phyloP scores from a whole-genome alignment of 495 filamentous ascomycete genomes.

The Podospora appendiculata region DNA sequence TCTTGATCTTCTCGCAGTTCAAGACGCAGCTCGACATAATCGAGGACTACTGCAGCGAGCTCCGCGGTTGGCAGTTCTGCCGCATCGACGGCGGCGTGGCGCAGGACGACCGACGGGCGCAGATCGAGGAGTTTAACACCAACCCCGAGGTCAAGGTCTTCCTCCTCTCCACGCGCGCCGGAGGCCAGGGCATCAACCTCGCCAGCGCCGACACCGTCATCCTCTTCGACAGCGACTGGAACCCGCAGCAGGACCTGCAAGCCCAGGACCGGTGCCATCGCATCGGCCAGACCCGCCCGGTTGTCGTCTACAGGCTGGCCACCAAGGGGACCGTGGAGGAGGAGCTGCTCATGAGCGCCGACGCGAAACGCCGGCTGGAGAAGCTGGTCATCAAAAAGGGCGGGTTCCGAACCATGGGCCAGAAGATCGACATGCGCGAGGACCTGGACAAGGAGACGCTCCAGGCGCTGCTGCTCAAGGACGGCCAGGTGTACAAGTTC shows the following conservation, averaged over 20 bases:
- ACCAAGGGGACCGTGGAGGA: slow-evolving; percentile 93
- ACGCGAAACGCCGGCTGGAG: slow-evolving; percentile 88
- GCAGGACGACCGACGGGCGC: slow-evolving; percentile 67
- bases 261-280: slow-evolving; percentile 92
- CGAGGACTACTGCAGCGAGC: slow-evolving; percentile 67
- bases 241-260: slow-evolving; percentile 94
- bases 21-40: slow-evolving; percentile 88
- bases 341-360: slow-evolving; percentile 76
- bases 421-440: slow-evolving; percentile 44
- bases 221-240: slow-evolving; percentile 95
- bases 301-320: slow-evolving; percentile 91
- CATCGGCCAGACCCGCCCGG: slow-evolving; percentile 86
- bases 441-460: slow-evolving; percentile 52
- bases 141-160: slow-evolving; percentile 67
- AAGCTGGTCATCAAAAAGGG: slow-evolving; percentile 95
- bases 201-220: slow-evolving; percentile 97
- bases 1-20: slow-evolving; percentile 96
- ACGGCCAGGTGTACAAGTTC: slow-evolving; percentile 56
- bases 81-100: slow-evolving; percentile 88
- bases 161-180: slow-evolving; percentile 80
- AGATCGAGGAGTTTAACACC: slow-evolving; percentile 82
- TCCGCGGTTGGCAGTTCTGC: slow-evolving; percentile 72
- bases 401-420: slow-evolving; percentile 55
- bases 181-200: slow-evolving; percentile 93
- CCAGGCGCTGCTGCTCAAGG: slow-evolving; percentile 50